Percentiles rank a stretch among this genome's conserved stretches.
phyloP scores from a whole-genome alignment of 2,329 filamentous ascomycete species.

The Chrysoporthe deuterocubensis region DNA sequence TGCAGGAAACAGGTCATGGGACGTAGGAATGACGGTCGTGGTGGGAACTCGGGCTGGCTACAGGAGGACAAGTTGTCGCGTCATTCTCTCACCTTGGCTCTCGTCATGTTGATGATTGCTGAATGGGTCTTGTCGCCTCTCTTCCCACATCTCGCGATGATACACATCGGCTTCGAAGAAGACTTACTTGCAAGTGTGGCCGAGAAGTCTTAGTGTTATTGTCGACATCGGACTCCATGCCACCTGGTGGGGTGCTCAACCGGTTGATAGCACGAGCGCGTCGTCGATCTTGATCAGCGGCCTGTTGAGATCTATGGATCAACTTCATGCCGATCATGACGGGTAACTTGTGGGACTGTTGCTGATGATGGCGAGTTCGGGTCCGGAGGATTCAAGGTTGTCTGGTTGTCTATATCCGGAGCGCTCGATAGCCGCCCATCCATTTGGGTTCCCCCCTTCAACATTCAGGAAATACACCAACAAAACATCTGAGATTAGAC shows the following conservation, averaged over 20 bases:
- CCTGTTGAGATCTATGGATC: not conserved
- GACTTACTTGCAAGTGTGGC: not conserved
- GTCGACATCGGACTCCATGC: too few relatives aligned
- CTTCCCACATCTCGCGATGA: not conserved
- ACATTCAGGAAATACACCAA: not conserved
- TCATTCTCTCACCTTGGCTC: not conserved
- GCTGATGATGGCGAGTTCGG: not conserved
- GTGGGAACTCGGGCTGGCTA: not conserved
- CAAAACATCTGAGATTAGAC: not conserved
- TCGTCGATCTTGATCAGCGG: not conserved
- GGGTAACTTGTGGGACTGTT: not conserved
- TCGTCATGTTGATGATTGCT: not conserved
- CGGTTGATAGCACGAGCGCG: not conserved
- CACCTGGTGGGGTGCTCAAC: not conserved
- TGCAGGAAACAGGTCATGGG: slow-evolving; percentile 10
- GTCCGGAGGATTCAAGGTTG: not conserved
- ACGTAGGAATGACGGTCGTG: not conserved
- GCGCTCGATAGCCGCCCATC: not conserved
- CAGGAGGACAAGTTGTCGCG: not conserved
- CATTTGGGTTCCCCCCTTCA: not conserved
- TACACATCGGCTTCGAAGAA: not conserved
- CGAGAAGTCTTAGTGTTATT: not conserved
- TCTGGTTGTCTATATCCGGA: not conserved
- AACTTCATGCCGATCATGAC: not conserved
- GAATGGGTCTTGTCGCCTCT: too few relatives aligned